Conservation (phyloP, 2,329 filamentous ascomycete genomes). For the Pyrenochaeta sp. region DNA sequence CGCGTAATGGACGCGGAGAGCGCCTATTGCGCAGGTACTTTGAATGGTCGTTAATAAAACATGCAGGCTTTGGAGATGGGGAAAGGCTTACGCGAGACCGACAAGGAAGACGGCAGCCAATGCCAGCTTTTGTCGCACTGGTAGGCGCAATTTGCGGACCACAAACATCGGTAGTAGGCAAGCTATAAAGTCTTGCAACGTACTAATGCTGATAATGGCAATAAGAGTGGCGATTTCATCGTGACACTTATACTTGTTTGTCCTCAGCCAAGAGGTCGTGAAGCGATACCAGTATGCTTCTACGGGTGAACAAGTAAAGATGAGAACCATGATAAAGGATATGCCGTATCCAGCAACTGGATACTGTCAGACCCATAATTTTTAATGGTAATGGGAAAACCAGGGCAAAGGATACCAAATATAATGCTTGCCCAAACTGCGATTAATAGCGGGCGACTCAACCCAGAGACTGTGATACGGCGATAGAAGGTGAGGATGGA, state of each 20-base stretch:
- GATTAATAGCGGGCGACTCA: constrained; percentile 10
- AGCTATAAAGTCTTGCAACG: constrained; percentile 20
- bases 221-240: constrained; percentile 18
- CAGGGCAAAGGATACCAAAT: no score
- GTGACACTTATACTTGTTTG: constrained; percentile 20
- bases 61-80: not conserved
- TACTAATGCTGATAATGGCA: constrained; percentile 17
- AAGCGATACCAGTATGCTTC: constrained; percentile 28
- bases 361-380: not conserved
- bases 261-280: constrained; percentile 12
- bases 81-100: constrained; percentile 11
- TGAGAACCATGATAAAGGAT: constrained; percentile 10
- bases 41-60: not conserved
- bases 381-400: not conserved
- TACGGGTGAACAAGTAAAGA: constrained; percentile 22
- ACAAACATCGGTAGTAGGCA: constrained; percentile 24
- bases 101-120: constrained; percentile 14
- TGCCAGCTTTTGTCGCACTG: constrained; percentile 19
- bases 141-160: constrained; percentile 19
- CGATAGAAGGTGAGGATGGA: constrained; percentile 27
- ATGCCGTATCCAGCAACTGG: constrained; percentile 19
- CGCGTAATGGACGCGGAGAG: constrained; percentile 13
- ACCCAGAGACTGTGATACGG: constrained; percentile 17
- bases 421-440: not conserved
- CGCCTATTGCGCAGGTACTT: constrained; percentile 15